A percentile compares a stretch with the other conserved stretches of the same genome.
These are phyloP conservation scores for Chrysanthemum makinoi DNA, from an alignment of 129 eudicot genomes.

Conservation along the genomic window DNA sequence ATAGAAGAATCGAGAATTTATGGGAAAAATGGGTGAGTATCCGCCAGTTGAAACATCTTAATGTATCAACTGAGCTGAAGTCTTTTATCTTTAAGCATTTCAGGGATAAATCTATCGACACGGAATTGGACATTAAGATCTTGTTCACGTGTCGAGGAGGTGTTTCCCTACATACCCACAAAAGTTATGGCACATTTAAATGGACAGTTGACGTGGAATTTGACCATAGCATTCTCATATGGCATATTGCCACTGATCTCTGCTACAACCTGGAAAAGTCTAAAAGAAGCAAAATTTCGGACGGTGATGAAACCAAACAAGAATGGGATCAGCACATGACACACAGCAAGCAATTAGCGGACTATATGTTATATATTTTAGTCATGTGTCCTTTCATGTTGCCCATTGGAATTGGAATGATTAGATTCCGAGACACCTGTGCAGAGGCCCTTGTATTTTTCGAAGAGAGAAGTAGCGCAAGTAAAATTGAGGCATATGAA, in stretches of 20 bases:
- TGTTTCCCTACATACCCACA: slow-evolving; percentile 12
- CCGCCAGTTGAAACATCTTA: slow-evolving; percentile 21
- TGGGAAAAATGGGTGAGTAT: slow-evolving; percentile 19
- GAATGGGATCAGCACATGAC: slow-evolving; percentile 24
- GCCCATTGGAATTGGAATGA: slow-evolving; percentile 55
- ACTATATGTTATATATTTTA: slow-evolving; percentile 49
- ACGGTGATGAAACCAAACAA: slow-evolving; percentile 10
- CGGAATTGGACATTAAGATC: slow-evolving; percentile 5
- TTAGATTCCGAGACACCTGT: slow-evolving; percentile 46
- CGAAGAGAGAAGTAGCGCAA: slow-evolving; percentile 21
- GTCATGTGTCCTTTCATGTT: slow-evolving; percentile 51
- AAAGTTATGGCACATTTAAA: slow-evolving; percentile 19
- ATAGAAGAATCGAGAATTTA: slow-evolving; percentile 18
- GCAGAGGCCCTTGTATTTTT: slow-evolving; percentile 43
- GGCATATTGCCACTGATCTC: slow-evolving; percentile 41
- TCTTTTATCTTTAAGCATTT: slow-evolving; percentile 30
- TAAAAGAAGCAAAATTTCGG: neutral
- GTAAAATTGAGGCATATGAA: slow-evolving; percentile 27
- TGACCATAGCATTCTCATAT: slow-evolving; percentile 37
- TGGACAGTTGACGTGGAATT: slow-evolving; percentile 34
- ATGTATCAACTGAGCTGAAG: slow-evolving; percentile 26
- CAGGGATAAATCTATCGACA: slow-evolving; percentile 17
- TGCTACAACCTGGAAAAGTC: slow-evolving; percentile 19
- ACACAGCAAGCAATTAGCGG: slow-evolving; percentile 32
- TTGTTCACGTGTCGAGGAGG: slow-evolving; percentile 30